Percentiles rank a stretch among this genome's conserved stretches.
Evolutionary conservation across 2,329 filamentous ascomycete genomes (phyloP).

Genomic region (Penicillium sp.): DNA sequence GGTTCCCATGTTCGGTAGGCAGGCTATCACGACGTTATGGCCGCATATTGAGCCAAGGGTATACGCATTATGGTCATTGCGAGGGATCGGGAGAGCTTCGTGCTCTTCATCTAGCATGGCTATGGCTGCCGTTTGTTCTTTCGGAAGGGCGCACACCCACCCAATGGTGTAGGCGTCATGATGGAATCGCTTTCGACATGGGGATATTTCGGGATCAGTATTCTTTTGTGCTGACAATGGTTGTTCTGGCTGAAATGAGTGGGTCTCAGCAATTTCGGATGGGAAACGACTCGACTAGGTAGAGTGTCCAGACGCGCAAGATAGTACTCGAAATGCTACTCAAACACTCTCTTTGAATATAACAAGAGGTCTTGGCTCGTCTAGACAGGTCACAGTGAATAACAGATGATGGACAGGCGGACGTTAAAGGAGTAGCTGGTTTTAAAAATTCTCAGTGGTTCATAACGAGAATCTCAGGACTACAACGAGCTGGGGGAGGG

Average conservation of each 20-base stretch:
- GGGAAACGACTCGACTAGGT: neutral
- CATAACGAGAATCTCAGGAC: too few relatives aligned
- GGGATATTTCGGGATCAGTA: neutral
- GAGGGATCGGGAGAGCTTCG: constrained; percentile 4
- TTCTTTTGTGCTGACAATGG: neutral
- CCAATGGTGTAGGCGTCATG: constrained; percentile 10
- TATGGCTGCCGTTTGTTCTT: constrained; percentile 7
- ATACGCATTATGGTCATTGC: constrained; percentile 19
- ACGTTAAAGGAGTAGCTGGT: too few relatives aligned
- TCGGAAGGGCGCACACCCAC: constrained; percentile 9
- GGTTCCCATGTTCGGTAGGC: constrained; percentile 15
- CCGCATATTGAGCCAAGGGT: constrained; percentile 11
- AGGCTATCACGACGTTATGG: constrained; percentile 26
- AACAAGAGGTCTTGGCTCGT: neutral
- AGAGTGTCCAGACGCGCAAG: neutral
- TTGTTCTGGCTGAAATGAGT: neutral
- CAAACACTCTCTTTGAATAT: neutral
- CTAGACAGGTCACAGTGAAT: too few relatives aligned
- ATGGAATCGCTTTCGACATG: constrained; percentile 2
- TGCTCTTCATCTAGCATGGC: constrained; percentile 23
- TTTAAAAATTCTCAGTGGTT: too few relatives aligned
- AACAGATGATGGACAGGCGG: too few relatives aligned
- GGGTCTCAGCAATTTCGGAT: neutral
- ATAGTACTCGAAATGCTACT: neutral
- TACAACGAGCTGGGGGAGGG: too few relatives aligned